Evolutionary conservation across 768 basidiomycete genomes (phyloP).

Genomic region (Lactarius psammicola): DNA sequence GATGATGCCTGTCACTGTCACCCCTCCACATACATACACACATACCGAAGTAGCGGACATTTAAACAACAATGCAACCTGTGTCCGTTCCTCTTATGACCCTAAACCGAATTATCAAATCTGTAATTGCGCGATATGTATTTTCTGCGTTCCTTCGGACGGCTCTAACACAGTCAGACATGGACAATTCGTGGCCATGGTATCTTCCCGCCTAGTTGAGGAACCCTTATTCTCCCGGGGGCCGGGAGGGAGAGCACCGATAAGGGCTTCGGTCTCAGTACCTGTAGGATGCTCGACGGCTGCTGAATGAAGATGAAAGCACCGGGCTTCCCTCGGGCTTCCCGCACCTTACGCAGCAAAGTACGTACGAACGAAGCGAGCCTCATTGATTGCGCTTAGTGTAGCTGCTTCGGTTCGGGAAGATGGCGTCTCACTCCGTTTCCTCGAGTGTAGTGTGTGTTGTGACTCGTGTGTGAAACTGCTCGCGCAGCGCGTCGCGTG

Average conservation of each 20-base stretch:
- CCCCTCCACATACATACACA: not conserved
- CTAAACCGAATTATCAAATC: not conserved
- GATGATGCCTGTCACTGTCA: not conserved
- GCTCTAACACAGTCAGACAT: not conserved
- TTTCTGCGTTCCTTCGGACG: not conserved
- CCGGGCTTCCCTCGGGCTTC: not conserved
- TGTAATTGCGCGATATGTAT: not conserved
- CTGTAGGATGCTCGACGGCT: not conserved
- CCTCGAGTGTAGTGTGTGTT: not conserved
- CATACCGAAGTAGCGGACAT: not conserved
- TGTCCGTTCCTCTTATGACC: not conserved
- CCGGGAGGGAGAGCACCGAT: not conserved
- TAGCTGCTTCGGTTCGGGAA: not conserved
- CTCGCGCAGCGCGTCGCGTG: not conserved
- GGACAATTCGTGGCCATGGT: not conserved
- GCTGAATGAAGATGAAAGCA: not conserved
- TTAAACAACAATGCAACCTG: not conserved
- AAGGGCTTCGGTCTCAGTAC: not conserved
- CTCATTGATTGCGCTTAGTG: not conserved
- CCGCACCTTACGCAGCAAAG: not conserved
- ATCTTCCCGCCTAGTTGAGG: not conserved
- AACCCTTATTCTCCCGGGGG: not conserved
- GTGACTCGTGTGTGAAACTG: constrained; percentile 1
- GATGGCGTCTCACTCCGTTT: not conserved
- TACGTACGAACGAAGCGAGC: not conserved